Evolutionary conservation across 140 eudicot species (phyloP).

Genomic region (Anethum foeniculum): DNA sequence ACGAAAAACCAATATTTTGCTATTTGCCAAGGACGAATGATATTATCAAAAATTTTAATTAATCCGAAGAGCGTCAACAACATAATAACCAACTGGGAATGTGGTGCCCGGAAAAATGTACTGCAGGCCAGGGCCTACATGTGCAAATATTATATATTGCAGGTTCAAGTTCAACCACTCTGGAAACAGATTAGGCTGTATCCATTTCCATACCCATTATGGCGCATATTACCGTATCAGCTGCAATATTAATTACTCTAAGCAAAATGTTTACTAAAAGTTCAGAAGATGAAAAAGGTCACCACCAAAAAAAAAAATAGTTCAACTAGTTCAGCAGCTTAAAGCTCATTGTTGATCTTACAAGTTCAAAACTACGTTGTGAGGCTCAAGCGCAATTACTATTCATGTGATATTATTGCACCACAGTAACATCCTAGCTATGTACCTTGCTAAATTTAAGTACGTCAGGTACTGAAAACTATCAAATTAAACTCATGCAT

Average conservation of each 20-base stretch:
- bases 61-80: no score
- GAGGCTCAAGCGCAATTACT: not conserved
- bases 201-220: not conserved
- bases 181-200: not conserved
- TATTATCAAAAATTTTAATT: no score
- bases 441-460: not conserved
- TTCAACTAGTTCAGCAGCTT: not conserved
- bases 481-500: slow-evolving; percentile 1
- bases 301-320: not conserved
- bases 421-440: not conserved
- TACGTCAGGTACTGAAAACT: not conserved
- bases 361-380: not conserved
- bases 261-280: not conserved
- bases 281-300: not conserved
- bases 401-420: not conserved
- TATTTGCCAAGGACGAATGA: no score
- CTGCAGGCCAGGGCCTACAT: no score
- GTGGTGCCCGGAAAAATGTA: no score
- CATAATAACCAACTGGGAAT: no score
- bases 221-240: not conserved
- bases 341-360: not conserved
- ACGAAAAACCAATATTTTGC: no score
- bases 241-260: not conserved
- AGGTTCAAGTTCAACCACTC: not conserved
- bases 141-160: not conserved